Evolutionary conservation across 352 stramenopile genomes (phyloP).

Genomic region (Phytophthora litchii): DNA sequence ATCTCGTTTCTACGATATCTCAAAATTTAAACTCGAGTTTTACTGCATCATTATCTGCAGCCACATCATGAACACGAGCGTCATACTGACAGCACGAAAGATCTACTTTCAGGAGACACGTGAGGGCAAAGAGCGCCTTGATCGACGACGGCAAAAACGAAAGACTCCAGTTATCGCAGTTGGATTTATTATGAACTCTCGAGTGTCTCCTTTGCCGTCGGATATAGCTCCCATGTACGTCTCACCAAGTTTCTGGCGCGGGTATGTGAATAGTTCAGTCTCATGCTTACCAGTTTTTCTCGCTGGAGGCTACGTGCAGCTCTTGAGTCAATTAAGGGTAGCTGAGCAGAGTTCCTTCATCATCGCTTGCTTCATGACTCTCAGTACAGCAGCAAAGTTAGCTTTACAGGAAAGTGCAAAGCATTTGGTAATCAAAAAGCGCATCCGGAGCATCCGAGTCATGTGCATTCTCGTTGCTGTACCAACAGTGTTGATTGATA

Average conservation of each 20-base stretch:
- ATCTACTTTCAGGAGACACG: constrained; percentile 35
- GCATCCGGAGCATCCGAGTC: constrained; percentile 42
- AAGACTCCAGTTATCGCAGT: constrained; percentile 18
- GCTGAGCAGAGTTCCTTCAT: constrained; percentile 16
- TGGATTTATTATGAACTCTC: constrained; percentile 10
- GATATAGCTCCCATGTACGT: constrained; percentile 17
- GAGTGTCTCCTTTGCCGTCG: constrained; percentile 11
- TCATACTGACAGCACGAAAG: constrained; percentile 18
- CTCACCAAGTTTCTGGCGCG: constrained; percentile 26
- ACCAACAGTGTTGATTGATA: constrained; percentile 53
- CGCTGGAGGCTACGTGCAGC: constrained; percentile 29
- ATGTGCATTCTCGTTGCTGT: constrained; percentile 46
- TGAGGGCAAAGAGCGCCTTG: constrained; percentile 19
- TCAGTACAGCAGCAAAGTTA: constrained; percentile 44
- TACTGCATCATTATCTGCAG: constrained; percentile 31
- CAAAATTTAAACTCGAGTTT: constrained; percentile 37
- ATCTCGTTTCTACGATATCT: constrained; percentile 1
- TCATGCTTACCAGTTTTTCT: constrained; percentile 26
- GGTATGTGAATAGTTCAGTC: constrained; percentile 14
- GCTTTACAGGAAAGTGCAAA: constrained; percentile 41
- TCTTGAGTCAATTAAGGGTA: constrained; percentile 23
- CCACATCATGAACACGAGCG: constrained; percentile 26
- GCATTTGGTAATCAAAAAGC: constrained; percentile 28
- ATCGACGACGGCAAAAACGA: constrained; percentile 17
- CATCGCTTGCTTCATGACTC: constrained; percentile 24